A percentile compares a stretch with the other conserved stretches of the same genome.
These are phyloP conservation scores for Phytopythium montanum DNA, from an alignment of 352 stramenopile genomes.

Conservation along the genomic window DNA sequence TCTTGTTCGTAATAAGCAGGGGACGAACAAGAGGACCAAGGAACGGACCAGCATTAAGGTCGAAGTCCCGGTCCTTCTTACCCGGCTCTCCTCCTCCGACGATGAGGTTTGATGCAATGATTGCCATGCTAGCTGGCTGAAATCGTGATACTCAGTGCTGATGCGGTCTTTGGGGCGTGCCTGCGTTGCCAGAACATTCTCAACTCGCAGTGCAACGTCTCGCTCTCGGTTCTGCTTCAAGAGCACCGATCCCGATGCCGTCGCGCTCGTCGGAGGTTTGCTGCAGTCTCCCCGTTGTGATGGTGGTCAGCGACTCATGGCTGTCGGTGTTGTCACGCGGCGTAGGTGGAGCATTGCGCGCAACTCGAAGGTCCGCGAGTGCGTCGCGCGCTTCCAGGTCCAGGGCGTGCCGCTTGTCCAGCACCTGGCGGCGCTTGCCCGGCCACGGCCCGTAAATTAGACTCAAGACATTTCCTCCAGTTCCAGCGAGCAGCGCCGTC, in stretches of 20 bases:
- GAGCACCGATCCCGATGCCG: constrained; percentile 65
- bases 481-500: background rate
- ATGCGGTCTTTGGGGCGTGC: background rate
- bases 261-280: constrained; percentile 44
- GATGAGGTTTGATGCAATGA: background rate
- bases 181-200: constrained; percentile 39
- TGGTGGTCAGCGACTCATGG: background rate
- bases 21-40: background rate
- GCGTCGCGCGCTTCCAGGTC: constrained; percentile 52
- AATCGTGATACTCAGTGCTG: background rate
- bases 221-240: constrained; percentile 55
- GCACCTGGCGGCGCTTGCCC: constrained; percentile 43
- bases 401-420: constrained; percentile 65
- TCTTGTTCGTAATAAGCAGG: background rate
- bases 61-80: background rate
- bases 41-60: constrained; percentile 3
- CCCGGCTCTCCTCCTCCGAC: background rate
- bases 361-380: constrained; percentile 44
- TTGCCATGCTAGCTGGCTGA: background rate
- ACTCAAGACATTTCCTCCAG: background rate
- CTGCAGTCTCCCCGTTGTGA: background rate
- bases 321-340: constrained; percentile 1
- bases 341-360: constrained; percentile 51
- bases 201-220: constrained; percentile 59
- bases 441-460: constrained; percentile 25